phyloP scores from a whole-genome alignment of 768 basidiomycete genomes.

The Boletus huronensis region DNA sequence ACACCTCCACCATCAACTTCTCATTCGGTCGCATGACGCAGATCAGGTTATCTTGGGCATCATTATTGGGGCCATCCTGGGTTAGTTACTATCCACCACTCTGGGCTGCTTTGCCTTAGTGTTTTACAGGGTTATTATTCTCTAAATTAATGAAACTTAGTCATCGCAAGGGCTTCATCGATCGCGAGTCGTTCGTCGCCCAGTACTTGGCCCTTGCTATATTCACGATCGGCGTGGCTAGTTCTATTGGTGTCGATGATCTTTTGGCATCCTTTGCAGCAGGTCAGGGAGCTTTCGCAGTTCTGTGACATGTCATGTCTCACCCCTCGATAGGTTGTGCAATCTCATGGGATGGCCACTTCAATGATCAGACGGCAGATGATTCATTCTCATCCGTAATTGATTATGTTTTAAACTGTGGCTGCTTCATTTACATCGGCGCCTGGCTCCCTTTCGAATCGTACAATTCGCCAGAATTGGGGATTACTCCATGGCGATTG shows the following conservation, averaged over 20 bases:
- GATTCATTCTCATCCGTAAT: constrained; percentile 89
- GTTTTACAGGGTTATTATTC: constrained; percentile 56
- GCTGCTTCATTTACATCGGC: constrained; percentile 80
- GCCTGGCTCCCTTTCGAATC: constrained; percentile 75
- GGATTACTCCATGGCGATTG: constrained; percentile 69
- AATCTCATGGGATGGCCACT: constrained; percentile 88
- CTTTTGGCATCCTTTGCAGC: constrained; percentile 86
- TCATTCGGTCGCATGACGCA: constrained; percentile 24
- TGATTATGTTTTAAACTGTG: constrained; percentile 81
- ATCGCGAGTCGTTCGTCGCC: constrained; percentile 83
- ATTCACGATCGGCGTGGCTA: constrained; percentile 75
- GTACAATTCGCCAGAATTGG: constrained; percentile 55
- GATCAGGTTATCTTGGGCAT: constrained; percentile 82
- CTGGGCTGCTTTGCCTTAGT: neutral
- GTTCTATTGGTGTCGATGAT: constrained; percentile 81
- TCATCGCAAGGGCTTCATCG: constrained; percentile 60
- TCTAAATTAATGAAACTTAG: constrained; percentile 70
- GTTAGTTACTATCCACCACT: constrained; percentile 19
- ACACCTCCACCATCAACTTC: neutral
- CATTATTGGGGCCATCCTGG: constrained; percentile 58
- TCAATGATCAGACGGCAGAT: constrained; percentile 76
- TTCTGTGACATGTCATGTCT: neutral
- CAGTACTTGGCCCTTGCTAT: constrained; percentile 75
- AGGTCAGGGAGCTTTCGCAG: constrained; percentile 38
- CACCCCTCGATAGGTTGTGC: constrained; percentile 60